Evolutionary conservation across 805 yeast genomes (phyloP).

Genomic region (Alloascoidea hylecoeti): DNA sequence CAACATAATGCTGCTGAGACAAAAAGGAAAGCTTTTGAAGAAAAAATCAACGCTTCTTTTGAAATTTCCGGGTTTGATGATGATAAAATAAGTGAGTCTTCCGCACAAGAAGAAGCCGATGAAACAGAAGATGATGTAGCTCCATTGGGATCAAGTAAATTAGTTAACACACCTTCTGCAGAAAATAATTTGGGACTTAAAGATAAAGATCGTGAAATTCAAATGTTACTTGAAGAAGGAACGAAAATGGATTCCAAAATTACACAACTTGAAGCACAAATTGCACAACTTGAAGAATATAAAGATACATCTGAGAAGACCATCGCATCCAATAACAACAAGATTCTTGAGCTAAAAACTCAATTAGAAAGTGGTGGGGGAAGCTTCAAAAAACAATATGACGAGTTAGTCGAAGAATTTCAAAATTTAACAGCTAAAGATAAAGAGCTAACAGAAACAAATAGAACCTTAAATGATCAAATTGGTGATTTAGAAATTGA

Average conservation of each 20-base stretch:
- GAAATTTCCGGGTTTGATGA: neutral
- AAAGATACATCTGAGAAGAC: slow-evolving; percentile 4
- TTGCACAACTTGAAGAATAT: slow-evolving; percentile 12
- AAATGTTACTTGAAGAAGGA: slow-evolving; percentile 29
- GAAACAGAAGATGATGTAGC: neutral
- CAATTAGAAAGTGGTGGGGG: neutral
- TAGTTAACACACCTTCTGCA: neutral
- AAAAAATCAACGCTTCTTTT: neutral
- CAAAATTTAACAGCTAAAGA: neutral
- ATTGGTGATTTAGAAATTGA: slow-evolving; percentile 11
- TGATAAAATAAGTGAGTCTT: no score
- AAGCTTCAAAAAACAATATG: neutral
- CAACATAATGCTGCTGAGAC: neutral
- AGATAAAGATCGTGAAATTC: slow-evolving; percentile 27
- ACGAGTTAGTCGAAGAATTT: neutral
- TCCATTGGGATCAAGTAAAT: neutral
- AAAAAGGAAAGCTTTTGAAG: neutral
- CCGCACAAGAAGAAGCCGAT: neutral
- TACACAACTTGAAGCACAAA: slow-evolving; percentile 13
- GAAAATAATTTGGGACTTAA: slow-evolving; percentile 3
- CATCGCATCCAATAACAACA: no score
- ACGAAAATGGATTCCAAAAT: slow-evolving; percentile 28
- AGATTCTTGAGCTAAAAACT: no score
- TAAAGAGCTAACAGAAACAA: neutral
- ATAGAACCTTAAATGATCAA: slow-evolving; percentile 14